phyloP scores from a whole-genome alignment of 2,329 filamentous ascomycete genomes.

The Fusarium agapanthi region DNA sequence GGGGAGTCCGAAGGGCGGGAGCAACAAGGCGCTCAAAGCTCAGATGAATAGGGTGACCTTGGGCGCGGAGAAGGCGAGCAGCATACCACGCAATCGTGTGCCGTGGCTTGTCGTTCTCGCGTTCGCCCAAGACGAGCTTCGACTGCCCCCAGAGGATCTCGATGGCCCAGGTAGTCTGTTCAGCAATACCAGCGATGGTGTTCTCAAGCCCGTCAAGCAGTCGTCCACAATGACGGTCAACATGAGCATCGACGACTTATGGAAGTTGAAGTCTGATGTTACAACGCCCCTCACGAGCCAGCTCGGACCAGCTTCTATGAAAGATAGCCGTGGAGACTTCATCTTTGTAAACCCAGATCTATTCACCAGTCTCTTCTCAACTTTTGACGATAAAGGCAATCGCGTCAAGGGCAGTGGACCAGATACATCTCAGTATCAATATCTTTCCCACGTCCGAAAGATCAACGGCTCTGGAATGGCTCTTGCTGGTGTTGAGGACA shows the following conservation, averaged over 20 bases:
- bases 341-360: conserved; percentile 43
- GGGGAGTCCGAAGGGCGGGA: conserved; percentile 25
- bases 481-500: conserved; percentile 46
- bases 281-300: background rate
- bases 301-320: background rate
- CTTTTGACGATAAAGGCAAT: background rate
- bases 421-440: conserved; percentile 41
- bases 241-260: conserved; percentile 7
- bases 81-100: conserved; percentile 34
- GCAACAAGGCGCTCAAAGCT: background rate
- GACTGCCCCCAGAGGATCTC: conserved; percentile 29
- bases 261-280: background rate
- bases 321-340: conserved; percentile 31
- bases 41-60: background rate
- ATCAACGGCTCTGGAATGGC: conserved; percentile 52
- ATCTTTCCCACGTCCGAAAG: conserved; percentile 51
- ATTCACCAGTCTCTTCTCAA: conserved; percentile 41
- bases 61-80: background rate
- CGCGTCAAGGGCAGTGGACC: background rate
- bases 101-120: conserved; percentile 54
- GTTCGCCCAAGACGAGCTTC: conserved; percentile 47
- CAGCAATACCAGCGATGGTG: background rate
- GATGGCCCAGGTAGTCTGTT: conserved; percentile 6
- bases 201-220: background rate
- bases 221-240: conserved; percentile 17